Evolutionary conservation across 2,329 filamentous ascomycete genomes (phyloP).

Genomic region (Fusarium chlamydosporum): DNA sequence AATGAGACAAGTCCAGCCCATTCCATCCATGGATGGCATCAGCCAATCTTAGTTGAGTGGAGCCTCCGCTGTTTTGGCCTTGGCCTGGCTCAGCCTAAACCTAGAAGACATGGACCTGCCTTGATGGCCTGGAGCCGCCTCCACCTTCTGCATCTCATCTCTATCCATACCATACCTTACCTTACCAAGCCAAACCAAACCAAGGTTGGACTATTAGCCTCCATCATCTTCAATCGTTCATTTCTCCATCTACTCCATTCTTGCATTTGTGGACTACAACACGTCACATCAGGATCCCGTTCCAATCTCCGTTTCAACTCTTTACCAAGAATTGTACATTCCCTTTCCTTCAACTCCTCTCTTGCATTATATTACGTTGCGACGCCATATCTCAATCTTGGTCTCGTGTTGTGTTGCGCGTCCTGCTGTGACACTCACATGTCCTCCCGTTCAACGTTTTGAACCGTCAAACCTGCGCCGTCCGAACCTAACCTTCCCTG

Average conservation of each 20-base stretch:
- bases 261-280: conserved; percentile 19
- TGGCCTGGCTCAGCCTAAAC: background rate
- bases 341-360: background rate
- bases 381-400: conserved; percentile 9
- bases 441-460: conserved; percentile 20
- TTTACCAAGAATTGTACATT: conserved; percentile 3
- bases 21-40: conserved; percentile 18
- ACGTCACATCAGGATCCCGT: background rate
- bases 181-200: conserved; percentile 2
- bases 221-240: conserved; percentile 33
- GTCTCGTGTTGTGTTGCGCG: conserved; percentile 28
- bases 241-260: conserved; percentile 5
- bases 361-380: conserved; percentile 11
- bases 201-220: conserved; percentile 12
- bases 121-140: conserved; percentile 26
- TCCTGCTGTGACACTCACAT: conserved; percentile 33
- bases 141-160: conserved; percentile 31
- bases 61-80: conserved; percentile 17
- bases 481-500: conserved; percentile 10
- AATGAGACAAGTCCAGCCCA: conserved; percentile 22
- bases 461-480: conserved; percentile 12
- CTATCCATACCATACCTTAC: conserved; percentile 13
- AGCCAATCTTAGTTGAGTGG: conserved; percentile 27
- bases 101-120: conserved; percentile 5
- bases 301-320: background rate